Base-by-base conservation (phyloP, 1,284 basidiomycete genomes). In the Cerrena zonata region DNA sequence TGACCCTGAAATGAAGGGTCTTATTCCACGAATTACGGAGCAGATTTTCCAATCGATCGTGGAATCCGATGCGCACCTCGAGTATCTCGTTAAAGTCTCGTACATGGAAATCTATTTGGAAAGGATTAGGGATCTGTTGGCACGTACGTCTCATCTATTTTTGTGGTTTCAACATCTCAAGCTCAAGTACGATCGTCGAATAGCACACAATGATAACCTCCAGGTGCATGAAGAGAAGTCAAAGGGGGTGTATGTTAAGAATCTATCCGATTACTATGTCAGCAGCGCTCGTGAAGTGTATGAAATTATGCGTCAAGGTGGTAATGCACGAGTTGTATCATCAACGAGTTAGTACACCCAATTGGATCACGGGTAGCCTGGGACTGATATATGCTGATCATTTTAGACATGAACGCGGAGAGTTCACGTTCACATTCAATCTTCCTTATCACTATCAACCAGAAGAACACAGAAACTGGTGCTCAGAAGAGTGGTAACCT, bases 51-150 rank as follows among this genome's bases (percentile, higher is more conserved):
- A 94, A 56, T 94, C 92, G 49, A 99, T 99, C 67, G 86, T 96
- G 58, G 84, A 91, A 60, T 96, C 94, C 50, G 95, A 98, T 61
- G 82, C 91, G 38, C 91, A 93, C 66, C 76, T 99, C 56, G 96
- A 99, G 69, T 99, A 99, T 69, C 84, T 98, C 52, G 96, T 99
- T 69, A 99, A 99, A 73, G 96, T 99, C 49, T 97, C 94, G 34
- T 99, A 99, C 70, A 97, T 99, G 94, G 96, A 99, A 70, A 99
- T 99, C 58, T 99, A 99, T 72, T 82, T 99, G 65, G 96, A 99
- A 72, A 84, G 87, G 58, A 94, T 99, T 61, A 83, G 95, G 52
- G 96, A 99, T 78, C 71, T 99, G 53, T 79, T 99, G 51, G 89
- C 94, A 52, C 96, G 94, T 97, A 69, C 67, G 93, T 80, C 22